Evolutionary conservation across 176 grass and related monocot genomes (phyloP).

Genomic region (Oryza australiensis): DNA sequence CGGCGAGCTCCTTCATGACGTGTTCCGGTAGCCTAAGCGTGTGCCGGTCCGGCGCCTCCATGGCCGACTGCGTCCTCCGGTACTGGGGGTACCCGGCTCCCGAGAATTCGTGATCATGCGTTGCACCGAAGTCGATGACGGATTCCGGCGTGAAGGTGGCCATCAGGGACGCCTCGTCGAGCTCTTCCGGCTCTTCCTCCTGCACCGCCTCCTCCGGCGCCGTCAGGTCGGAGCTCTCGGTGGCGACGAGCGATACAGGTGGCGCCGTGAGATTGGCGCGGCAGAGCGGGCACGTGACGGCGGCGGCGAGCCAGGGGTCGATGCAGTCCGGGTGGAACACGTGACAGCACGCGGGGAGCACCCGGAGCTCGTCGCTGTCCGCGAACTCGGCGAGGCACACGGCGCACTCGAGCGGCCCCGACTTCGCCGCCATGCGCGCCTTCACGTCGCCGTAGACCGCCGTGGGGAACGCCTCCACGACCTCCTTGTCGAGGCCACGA

Average conservation of each 20-base stretch:
- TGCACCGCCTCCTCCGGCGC: neutral
- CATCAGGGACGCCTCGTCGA: constrained; percentile 32
- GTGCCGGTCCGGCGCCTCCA: constrained; percentile 51
- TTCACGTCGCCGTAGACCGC: constrained; percentile 66
- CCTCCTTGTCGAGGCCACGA: constrained; percentile 43
- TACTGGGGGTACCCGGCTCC: constrained; percentile 18
- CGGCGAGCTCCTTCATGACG: constrained; percentile 65
- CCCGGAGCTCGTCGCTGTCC: constrained; percentile 55
- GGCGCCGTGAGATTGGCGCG: constrained; percentile 52
- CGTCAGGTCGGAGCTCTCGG: neutral
- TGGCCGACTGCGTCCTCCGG: constrained; percentile 48
- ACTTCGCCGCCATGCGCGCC: constrained; percentile 37
- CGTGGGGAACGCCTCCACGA: constrained; percentile 61
- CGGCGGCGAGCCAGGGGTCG: constrained; percentile 68
- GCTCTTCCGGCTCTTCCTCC: constrained; percentile 27
- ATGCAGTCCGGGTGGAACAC: constrained; percentile 91
- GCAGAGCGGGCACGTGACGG: constrained; percentile 77
- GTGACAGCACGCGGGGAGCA: constrained; percentile 72
- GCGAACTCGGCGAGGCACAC: constrained; percentile 73
- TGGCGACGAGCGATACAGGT: neutral
- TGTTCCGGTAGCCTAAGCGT: constrained; percentile 68
- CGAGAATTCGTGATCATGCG: constrained; percentile 21
- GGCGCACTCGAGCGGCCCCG: constrained; percentile 60
- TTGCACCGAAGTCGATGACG: constrained; percentile 15
- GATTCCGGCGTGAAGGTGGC: constrained; percentile 39